Base-by-base conservation (phyloP, 2,329 filamentous ascomycete genomes). In the Acrocalymma vagum region DNA sequence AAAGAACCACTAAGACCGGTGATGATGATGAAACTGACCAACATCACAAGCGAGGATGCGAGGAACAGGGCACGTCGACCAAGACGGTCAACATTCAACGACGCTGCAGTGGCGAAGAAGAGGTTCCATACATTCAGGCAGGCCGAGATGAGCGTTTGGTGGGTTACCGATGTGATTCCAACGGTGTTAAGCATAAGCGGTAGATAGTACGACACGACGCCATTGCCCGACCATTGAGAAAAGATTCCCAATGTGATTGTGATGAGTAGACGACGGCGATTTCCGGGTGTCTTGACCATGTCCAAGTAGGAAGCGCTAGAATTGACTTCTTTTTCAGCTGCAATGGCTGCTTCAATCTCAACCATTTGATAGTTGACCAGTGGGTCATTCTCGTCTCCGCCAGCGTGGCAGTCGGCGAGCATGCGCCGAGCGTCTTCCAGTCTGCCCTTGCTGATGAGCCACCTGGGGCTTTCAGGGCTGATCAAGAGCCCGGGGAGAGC, bases 401-500 rank as follows among this genome's bases (percentile, higher is more conserved):
- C 38, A n/a, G 42, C 48, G 27, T 52, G 48, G 9, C 18, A 46
- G 4, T 24, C 37, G 22, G 29, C 35, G n/a, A 48, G 29, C 14
- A 46, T 39, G 6, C 24, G 17, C 7, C 39, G 28, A 10, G 42
- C 48, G 29, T 58, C 44, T 4, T 79, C 74, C 35, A 78, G n/a
- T 9, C 35, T 13, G 3, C 77, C 78, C 6, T 73, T 74, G 1
- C 79, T 62, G 5, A 81, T 71, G 26, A 80, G 60, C 4, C 76
- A 73, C 10, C 80, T 51, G 6, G 77, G 29, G 64, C 57, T 46
- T 66, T 69, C 40, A 45, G 65, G 61, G 38, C 60, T 59, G 17
- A 64, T 53, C 7, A 75, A 34, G 14, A 74, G 46, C 5, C 76
- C 74, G n/a, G 77, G 74, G 10, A 64, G 59, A 40, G 67, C 72